Percentiles rank a stretch among this genome's conserved stretches.
phyloP scores from a whole-genome alignment of 495 filamentous ascomycete species.

The Aspergillus leporis region DNA sequence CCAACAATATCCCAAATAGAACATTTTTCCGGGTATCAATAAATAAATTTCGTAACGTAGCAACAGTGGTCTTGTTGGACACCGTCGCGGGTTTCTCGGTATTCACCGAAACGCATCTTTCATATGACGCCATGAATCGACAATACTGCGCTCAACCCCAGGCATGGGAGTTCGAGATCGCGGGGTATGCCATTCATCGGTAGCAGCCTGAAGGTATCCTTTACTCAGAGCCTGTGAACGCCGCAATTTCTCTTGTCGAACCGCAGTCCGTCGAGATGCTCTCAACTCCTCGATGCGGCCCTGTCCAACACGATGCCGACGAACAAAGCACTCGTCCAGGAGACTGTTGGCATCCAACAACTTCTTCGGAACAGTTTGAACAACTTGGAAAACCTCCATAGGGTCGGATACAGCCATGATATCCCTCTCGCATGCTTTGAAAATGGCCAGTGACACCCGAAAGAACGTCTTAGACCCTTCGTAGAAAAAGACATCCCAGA shows the following conservation, averaged over 20 bases:
- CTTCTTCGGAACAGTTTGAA: slow-evolving; percentile 83
- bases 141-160: slow-evolving; percentile 40
- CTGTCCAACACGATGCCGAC: slow-evolving; percentile 82
- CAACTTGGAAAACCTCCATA: slow-evolving; percentile 95
- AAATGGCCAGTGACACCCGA: slow-evolving; percentile 84
- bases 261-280: slow-evolving; percentile 39
- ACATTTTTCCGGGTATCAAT: slow-evolving; percentile 23
- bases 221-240: slow-evolving; percentile 42
- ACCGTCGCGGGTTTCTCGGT: slow-evolving; percentile 1
- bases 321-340: slow-evolving; percentile 76
- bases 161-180: slow-evolving; percentile 33
- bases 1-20: slow-evolving; percentile 4
- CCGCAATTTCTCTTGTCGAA: slow-evolving; percentile 47
- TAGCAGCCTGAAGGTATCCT: slow-evolving; percentile 39
- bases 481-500: slow-evolving; percentile 96
- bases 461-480: slow-evolving; percentile 96
- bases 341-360: slow-evolving; percentile 79
- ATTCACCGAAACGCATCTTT: slow-evolving; percentile 41
- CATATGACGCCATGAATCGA: slow-evolving; percentile 42
- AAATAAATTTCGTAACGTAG: slow-evolving; percentile 14
- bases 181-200: slow-evolving; percentile 36
- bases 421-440: slow-evolving; percentile 84
- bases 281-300: slow-evolving; percentile 49
- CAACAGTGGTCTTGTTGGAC: neutral
- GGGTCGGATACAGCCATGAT: slow-evolving; percentile 80